Evolutionary conservation across 805 yeast species (phyloP), one percentile per base, ranked within the genome.

Genomic region (Naumovozyma castellii): DNA sequence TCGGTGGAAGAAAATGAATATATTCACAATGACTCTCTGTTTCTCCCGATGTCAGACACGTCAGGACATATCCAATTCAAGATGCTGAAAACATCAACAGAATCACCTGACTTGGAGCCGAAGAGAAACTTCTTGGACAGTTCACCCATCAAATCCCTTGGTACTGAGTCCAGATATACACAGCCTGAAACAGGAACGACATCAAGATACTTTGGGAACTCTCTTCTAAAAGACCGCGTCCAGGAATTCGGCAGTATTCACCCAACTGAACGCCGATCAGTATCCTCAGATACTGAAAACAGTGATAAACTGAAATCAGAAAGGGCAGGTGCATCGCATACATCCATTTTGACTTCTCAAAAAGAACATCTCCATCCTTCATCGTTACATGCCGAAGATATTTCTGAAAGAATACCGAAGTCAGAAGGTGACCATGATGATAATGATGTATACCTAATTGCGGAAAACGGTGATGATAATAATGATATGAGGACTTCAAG

Each of bases 131-230:
- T 18, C 20, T 28, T 50, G 16, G 48, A 48, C 32, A 50, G 50
- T 30, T 50, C 54, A 0, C 54, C 54, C 3, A 27, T 28, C 5
- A 22, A 35, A 18, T 28, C 32, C 20, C 22, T 35, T n/a, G 12
- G 22, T 3, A 16, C 15, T 17, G 18, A 12, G 13, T 16, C 19
- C 3, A 36, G 19, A 18, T 36, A 16, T 10, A n/a, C 43, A 15
- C 20, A 31, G 14, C 41, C 32, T 16, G 14, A 34, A 22, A 10
- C 10, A 10, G 10, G 10, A 10, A 22, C 27, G 8, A 42, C 37
- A 6, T 47, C 51, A n/a, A 48, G 46, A 13, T 47, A 43, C 33
- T 47, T 47, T 22, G 43, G 36, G 12, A 38, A 30, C 14, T 39
- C 47, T 9, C 34, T 37, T 10, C 16, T 45, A 32, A 45, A 38